Percentiles rank a stretch among this genome's conserved stretches.
Evolutionary conservation across 345 rosid genomes (phyloP).

Genomic region (Euphorbia peplus): DNA sequence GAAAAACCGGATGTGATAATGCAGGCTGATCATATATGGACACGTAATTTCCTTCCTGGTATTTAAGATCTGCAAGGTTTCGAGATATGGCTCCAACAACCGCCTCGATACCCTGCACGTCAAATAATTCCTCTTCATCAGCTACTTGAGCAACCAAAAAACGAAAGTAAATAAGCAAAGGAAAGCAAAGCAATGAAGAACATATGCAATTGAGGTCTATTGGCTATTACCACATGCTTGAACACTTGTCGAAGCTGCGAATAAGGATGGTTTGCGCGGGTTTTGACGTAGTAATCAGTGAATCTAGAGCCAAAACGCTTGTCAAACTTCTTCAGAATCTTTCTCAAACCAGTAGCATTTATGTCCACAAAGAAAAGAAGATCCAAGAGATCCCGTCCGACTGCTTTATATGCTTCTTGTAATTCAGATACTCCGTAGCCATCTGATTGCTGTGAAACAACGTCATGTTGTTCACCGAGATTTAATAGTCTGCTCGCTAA

Average conservation of each 20-base stretch:
- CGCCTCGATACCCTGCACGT: constrained; percentile 81
- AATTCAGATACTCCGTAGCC: constrained; percentile 52
- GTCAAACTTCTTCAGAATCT: constrained; percentile 92
- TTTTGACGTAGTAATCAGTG: constrained; percentile 82
- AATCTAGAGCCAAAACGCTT: constrained; percentile 90
- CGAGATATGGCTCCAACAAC: constrained; percentile 97
- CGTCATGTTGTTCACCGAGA: constrained; percentile 64
- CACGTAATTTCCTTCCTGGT: constrained; percentile 75
- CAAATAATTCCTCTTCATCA: not conserved
- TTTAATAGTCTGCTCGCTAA: constrained; percentile 60
- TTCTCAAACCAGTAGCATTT: constrained; percentile 85
- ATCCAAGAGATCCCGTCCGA: constrained; percentile 69
- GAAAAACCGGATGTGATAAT: constrained; percentile 65
- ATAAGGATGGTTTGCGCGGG: constrained; percentile 96
- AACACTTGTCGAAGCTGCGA: constrained; percentile 98
- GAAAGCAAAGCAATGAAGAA: constrained; percentile 8
- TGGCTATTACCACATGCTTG: constrained; percentile 85
- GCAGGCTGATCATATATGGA: constrained; percentile 89
- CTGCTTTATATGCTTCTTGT: constrained; percentile 72
- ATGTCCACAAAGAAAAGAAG: constrained; percentile 82
- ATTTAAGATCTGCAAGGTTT: constrained; percentile 92
- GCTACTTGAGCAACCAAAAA: not conserved
- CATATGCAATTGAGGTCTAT: constrained; percentile 11
- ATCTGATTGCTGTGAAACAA: constrained; percentile 57
- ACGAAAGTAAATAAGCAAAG: constrained; percentile 1